Evolutionary conservation across 202 grass and related monocot genomes (phyloP).

Genomic region (Schoenoplectus triqueter): DNA sequence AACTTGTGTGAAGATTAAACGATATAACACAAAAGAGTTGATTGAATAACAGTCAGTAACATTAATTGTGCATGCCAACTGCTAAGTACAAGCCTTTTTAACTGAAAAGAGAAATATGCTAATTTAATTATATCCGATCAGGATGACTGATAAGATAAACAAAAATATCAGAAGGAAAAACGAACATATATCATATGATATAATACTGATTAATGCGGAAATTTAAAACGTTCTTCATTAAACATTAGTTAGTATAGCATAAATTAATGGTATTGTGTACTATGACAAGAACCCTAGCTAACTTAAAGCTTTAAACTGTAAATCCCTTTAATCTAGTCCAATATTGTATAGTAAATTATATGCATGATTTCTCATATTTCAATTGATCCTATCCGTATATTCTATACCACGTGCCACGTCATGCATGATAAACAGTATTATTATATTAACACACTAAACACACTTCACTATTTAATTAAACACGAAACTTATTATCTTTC

Average conservation of each 20-base stretch:
- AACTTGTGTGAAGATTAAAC: no score
- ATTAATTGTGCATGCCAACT: no score
- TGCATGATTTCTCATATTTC: neutral
- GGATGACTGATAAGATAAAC: no score
- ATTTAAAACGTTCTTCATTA: neutral
- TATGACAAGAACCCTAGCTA: neutral
- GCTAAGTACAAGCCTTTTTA: no score
- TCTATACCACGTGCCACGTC: neutral
- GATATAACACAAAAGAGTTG: no score
- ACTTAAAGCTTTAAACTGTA: neutral
- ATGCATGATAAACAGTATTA: neutral
- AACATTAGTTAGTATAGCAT: neutral
- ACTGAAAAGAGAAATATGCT: no score
- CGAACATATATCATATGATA: no score
- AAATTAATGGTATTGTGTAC: neutral
- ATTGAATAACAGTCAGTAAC: no score
- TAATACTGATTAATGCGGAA: neutral
- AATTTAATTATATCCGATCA: no score
- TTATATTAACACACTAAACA: slow-evolving; percentile 24
- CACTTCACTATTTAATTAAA: slow-evolving; percentile 8
- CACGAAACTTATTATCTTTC: neutral
- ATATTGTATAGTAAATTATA: neutral
- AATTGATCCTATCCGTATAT: slow-evolving; percentile 10
- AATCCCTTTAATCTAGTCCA: neutral
- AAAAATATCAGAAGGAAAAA: no score